phyloP scores from a whole-genome alignment of 31 red algal genomes.

The Porphyra umbilicalis region DNA sequence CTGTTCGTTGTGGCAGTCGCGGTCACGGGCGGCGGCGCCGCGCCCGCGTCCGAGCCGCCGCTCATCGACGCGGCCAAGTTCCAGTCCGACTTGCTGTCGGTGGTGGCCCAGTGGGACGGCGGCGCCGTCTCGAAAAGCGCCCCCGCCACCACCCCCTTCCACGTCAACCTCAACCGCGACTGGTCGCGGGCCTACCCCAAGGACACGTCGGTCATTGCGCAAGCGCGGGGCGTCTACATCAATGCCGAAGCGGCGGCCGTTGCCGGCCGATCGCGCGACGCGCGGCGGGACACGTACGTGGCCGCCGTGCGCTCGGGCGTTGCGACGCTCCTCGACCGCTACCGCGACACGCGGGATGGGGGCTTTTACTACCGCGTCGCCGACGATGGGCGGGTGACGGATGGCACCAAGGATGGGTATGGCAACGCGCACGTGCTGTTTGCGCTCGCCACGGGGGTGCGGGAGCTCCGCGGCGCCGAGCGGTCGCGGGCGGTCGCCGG shows the following conservation, averaged over 20 bases:
- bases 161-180: not conserved
- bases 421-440: conserved; percentile 1
- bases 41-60: too few relatives aligned
- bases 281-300: not conserved
- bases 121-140: not conserved
- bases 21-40: too few relatives aligned
- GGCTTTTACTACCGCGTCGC: not conserved
- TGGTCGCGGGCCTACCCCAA: not conserved
- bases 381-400: not conserved
- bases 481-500: not conserved
- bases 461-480: not conserved
- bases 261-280: not conserved
- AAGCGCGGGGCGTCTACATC: not conserved
- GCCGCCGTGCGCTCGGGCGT: not conserved
- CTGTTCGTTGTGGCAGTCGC: too few relatives aligned
- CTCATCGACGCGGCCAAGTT: not conserved
- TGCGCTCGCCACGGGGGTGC: not conserved
- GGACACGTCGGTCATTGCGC: not conserved
- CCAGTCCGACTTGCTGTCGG: not conserved
- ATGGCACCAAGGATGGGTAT: not conserved
- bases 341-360: not conserved
- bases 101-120: not conserved
- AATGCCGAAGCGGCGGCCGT: not conserved
- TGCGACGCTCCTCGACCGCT: not conserved
- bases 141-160: not conserved